phyloP scores from a whole-genome alignment of 805 yeast species.

The Wickerhamiella sorbophila region DNA sequence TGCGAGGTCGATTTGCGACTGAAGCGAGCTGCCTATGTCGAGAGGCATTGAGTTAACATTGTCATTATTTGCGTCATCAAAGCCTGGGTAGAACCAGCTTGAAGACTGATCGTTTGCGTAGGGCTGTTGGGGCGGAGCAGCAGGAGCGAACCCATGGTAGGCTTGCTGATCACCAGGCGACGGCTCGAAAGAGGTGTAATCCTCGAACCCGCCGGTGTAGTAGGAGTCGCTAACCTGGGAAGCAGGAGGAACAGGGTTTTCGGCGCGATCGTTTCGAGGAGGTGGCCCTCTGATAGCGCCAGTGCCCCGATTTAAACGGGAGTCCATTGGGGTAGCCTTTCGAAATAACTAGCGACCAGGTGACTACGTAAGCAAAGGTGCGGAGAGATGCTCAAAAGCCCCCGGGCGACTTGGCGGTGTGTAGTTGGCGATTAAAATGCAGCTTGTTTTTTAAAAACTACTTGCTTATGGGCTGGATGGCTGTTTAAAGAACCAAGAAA shows the following conservation, averaged over 20 bases:
- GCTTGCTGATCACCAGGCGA: too few relatives aligned
- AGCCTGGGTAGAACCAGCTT: background rate
- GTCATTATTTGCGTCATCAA: background rate
- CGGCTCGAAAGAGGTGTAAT: background rate
- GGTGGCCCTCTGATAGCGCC: background rate
- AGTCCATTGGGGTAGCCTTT: too few relatives aligned
- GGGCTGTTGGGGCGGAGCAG: background rate
- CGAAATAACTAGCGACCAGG: too few relatives aligned
- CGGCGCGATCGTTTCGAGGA: too few relatives aligned
- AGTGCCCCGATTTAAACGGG: background rate
- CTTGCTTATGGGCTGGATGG: background rate
- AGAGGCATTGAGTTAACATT: background rate
- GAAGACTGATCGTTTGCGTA: background rate
- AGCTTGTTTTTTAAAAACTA: too few relatives aligned
- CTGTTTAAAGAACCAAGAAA: background rate
- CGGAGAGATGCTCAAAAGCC: too few relatives aligned
- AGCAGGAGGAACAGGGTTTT: too few relatives aligned
- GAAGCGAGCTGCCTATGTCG: background rate
- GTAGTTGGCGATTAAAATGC: too few relatives aligned
- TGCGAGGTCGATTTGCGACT: background rate
- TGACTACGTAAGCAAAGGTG: too few relatives aligned
- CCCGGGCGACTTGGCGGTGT: too few relatives aligned
- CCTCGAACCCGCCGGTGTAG: background rate
- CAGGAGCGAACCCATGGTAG: too few relatives aligned
- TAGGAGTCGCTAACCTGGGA: background rate